Percentiles rank a stretch among this genome's conserved stretches.
Evolutionary conservation across 768 basidiomycete genomes (phyloP).

Genomic region (Xanthoconium stramineum): DNA sequence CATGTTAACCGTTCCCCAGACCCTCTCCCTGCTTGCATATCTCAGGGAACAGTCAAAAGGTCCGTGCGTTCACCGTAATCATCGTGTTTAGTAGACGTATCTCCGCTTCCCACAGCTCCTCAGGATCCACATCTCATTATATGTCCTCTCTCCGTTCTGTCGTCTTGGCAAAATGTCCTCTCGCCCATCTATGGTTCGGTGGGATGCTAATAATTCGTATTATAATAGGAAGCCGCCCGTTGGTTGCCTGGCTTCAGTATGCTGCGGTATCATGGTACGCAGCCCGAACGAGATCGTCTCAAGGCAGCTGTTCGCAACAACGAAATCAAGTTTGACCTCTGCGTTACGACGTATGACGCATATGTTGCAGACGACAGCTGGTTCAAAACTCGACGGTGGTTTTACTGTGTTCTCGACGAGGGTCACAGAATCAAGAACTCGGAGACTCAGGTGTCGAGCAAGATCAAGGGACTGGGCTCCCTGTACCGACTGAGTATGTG

Average conservation of each 20-base stretch:
- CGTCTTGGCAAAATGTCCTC: constrained; percentile 53
- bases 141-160: constrained; percentile 67
- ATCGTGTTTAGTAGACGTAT: background rate
- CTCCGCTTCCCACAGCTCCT: constrained; percentile 24
- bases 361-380: constrained; percentile 55
- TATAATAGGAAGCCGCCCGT: constrained; percentile 45
- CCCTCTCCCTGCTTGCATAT: constrained; percentile 64
- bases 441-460: constrained; percentile 49
- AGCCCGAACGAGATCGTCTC: constrained; percentile 52
- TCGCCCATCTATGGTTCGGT: background rate
- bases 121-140: constrained; percentile 66
- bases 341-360: constrained; percentile 68
- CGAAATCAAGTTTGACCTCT: constrained; percentile 41
- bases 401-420: constrained; percentile 60
- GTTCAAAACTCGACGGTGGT: constrained; percentile 61
- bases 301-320: constrained; percentile 41
- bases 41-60: constrained; percentile 53
- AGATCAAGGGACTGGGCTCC: constrained; percentile 54
- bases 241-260: constrained; percentile 52
- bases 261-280: constrained; percentile 61
- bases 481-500: constrained; percentile 52
- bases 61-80: constrained; percentile 10
- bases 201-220: background rate
- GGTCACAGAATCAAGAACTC: constrained; percentile 74
- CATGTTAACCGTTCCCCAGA: constrained; percentile 29